Base-by-base conservation (phyloP, 176 grass and related monocot genomes). In the Phragmites australis region DNA sequence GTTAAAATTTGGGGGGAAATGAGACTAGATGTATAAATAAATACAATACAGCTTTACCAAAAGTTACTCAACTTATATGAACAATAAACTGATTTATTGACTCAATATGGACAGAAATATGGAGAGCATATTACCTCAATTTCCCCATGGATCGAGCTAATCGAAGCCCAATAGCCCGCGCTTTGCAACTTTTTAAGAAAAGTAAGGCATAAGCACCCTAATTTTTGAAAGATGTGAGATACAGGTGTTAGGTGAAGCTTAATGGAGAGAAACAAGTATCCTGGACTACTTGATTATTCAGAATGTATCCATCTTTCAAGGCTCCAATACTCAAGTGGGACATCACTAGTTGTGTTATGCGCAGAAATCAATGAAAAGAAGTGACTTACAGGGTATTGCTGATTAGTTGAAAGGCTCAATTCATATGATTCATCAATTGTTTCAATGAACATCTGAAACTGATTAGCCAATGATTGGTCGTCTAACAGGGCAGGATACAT, bases 171-270 rank as follows among this genome's bases (percentile, higher is more conserved):
- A 98, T 90, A 42, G 92, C 92, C 76, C 90, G 83, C 81, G 95
- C 92, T 67, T 90, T 91, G 65, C 92, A 76, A 60, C 81, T 89
- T 86, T 81, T 87, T 65, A 98, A 88, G 78, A 98, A 98, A 72
- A 98, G 88, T 77, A 98, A 57, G 9, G 95, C 95, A 91, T 90
- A 98, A 49, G 92, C 92, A 83, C 95, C 95, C 94, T 97, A 68
- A 29, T 72, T 73, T 73, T 70, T 76, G 61, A 70, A 84, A 25
- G 47, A 34, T 62, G 44, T 77, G 68, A 81, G 80, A 92, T 16
- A 63, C 37, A 79, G 14, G 10, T 59, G 32, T 41, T 29, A 34
- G n/a, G 23, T 73, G 47, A 90, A 63, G 19, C 48, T 27, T 46
- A 17, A 72, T 81, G 31, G 47, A 62, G 75, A 74, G 22, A 50